Base-by-base conservation (phyloP, 306 rosid genomes). In the Erythrophleum fordii region DNA sequence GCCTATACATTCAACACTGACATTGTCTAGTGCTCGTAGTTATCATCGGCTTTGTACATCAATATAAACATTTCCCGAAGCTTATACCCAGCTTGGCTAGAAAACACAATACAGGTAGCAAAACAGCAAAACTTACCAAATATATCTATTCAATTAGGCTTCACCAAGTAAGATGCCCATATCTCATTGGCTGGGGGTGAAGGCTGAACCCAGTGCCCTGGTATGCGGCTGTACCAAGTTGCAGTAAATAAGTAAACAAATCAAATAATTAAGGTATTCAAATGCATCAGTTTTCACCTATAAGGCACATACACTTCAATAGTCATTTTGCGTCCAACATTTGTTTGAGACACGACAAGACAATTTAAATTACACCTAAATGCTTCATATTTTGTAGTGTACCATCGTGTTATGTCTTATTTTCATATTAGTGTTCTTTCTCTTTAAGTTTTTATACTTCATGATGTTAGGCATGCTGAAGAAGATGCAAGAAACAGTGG, bases 141-240 rank as follows among this genome's bases (percentile, higher is more conserved):
- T 14, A 69, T 34, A 51, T 26, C 20, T n/a, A 44, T 22, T 91
- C 91, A 90, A 81, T 84, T 87, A 44, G 92, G 87, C 80, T 81
- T 87, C 77, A 85, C 86, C 92, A 92, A 80, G 84, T 94, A 94
- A 16, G 98, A 90, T 39, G 94, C 97, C 98, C 98, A 94, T 67
- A 87, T 75, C 84, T 91, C 97, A 69, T 92, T 88, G n/a, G 97
- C 90, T 13, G 98, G 97, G 39, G 97, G 97, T 35, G 97, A 88
- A 26, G 97, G 97, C 74, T 87, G 91, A 88, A 92, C 87, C 97
- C 97, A 91, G 75, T 90, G 97, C 72, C 97, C 91, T n/a, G 98
- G 97, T 73, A 94, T 88, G 76, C 92, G 87, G 87, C 98, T 94
- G 90, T 80, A 83, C 48, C n/a, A 86, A 65, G 73, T 45, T 61